Conservation (phyloP, 495 filamentous ascomycete species). For the Evansstolkia leycettana region DNA sequence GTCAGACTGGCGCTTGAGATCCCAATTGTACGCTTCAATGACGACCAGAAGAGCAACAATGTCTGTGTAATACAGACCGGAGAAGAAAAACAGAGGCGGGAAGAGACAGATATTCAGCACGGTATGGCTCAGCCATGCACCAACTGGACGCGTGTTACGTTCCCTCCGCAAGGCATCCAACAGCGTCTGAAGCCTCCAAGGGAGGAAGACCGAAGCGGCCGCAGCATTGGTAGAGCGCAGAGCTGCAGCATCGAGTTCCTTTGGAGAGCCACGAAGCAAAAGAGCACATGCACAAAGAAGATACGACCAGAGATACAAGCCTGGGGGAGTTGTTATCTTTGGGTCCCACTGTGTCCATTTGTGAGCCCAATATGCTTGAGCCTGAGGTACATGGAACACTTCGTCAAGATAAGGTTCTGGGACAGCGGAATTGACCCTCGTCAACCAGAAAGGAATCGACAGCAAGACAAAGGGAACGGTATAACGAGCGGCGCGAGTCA, state of each 20-base stretch:
- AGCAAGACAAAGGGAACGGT: slow-evolving; percentile 29
- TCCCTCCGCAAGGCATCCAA: slow-evolving; percentile 25
- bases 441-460: slow-evolving; percentile 27
- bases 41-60: slow-evolving; percentile 50
- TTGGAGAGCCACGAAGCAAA: slow-evolving; percentile 25
- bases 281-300: slow-evolving; percentile 20
- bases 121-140: slow-evolving; percentile 41
- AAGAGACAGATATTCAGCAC: slow-evolving; percentile 78
- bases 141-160: slow-evolving; percentile 24
- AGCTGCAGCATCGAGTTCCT: slow-evolving; percentile 23
- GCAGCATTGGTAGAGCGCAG: slow-evolving; percentile 30
- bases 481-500: slow-evolving; percentile 30
- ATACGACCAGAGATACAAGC: slow-evolving; percentile 57
- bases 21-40: slow-evolving; percentile 51
- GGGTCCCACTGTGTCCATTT: slow-evolving; percentile 76
- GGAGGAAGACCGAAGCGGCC: slow-evolving; percentile 22
- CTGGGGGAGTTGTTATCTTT: slow-evolving; percentile 93
- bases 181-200: slow-evolving; percentile 30
- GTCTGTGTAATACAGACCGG: slow-evolving; percentile 88
- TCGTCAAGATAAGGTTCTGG: slow-evolving; percentile 88
- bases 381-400: slow-evolving; percentile 89
- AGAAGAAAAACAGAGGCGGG: slow-evolving; percentile 91
- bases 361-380: slow-evolving; percentile 70
- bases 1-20: slow-evolving; percentile 27
- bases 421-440: slow-evolving; percentile 32